These are phyloP conservation scores for Tolypocladium ophioglossoides DNA, from an alignment of 2,329 filamentous ascomycete species.

Conservation along the genomic window DNA sequence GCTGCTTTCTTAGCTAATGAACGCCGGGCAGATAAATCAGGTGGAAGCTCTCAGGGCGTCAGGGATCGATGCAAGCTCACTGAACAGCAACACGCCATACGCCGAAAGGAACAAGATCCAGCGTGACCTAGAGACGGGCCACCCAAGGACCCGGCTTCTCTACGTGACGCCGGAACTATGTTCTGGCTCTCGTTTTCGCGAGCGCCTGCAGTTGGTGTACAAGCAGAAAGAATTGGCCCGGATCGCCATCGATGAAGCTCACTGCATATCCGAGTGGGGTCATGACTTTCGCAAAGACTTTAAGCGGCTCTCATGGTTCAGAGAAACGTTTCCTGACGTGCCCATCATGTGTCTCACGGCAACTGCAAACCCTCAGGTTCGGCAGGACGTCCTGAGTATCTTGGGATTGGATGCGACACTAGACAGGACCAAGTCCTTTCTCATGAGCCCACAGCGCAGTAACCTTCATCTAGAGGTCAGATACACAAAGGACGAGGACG, in stretches of 20 bases:
- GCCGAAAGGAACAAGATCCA: conserved; percentile 59
- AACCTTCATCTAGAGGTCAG: conserved; percentile 89
- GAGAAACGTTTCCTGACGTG: conserved; percentile 67
- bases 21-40: conserved; percentile 66
- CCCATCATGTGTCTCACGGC: conserved; percentile 90
- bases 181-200: conserved; percentile 64
- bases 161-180: conserved; percentile 94
- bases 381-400: conserved; percentile 70
- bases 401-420: conserved; percentile 53
- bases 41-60: conserved; percentile 67
- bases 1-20: background rate
- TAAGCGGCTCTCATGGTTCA: conserved; percentile 78
- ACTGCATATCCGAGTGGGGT: conserved; percentile 97
- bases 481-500: conserved; percentile 66
- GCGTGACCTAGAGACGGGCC: conserved; percentile 75
- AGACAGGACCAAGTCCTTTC: conserved; percentile 59
- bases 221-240: conserved; percentile 76
- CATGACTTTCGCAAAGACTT: conserved; percentile 95
- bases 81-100: conserved; percentile 71
- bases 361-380: conserved; percentile 72
- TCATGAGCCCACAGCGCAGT: conserved; percentile 71
- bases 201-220: conserved; percentile 61
- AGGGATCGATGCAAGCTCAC: conserved; percentile 69
- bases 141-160: conserved; percentile 71
- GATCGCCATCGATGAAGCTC: conserved; percentile 86